phyloP scores from a whole-genome alignment of 225 moss, liverwort and hornwort genomes.

The Polytrichum formosum region DNA sequence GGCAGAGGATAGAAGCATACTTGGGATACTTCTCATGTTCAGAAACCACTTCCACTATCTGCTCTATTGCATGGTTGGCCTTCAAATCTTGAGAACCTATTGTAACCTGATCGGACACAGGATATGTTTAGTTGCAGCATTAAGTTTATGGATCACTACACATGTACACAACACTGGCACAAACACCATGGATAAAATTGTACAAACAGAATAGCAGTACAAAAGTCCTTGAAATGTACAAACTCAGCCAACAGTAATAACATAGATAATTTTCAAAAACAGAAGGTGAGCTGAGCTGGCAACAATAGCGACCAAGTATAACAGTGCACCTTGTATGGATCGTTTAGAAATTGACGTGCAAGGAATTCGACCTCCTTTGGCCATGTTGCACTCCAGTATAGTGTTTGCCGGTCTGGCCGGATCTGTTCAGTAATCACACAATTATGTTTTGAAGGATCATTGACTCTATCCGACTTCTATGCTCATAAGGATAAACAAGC shows the following conservation, averaged over 20 bases:
- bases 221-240: no score
- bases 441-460: no score
- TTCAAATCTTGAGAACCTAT: constrained; percentile 91
- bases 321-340: constrained; percentile 74
- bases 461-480: no score
- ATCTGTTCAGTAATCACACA: constrained; percentile 39
- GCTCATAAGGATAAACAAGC: no score
- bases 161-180: no score
- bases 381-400: constrained; percentile 98
- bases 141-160: no score
- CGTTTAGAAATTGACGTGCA: constrained; percentile 76
- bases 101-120: constrained; percentile 51
- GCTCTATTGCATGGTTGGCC: constrained; percentile 90
- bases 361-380: constrained; percentile 89
- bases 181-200: no score
- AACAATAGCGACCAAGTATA: no score
- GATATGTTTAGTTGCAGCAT: neutral
- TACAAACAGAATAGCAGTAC: neutral
- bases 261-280: no score
- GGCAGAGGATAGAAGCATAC: constrained; percentile 26
- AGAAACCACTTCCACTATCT: constrained; percentile 91
- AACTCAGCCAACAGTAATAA: no score
- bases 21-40: constrained; percentile 89
- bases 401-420: constrained; percentile 92
- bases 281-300: no score